A percentile compares a stretch with the other conserved stretches of the same genome.
Evolutionary conservation across 2,329 filamentous ascomycete species (phyloP).

Genomic region (Lasiodiplodia sp.): DNA sequence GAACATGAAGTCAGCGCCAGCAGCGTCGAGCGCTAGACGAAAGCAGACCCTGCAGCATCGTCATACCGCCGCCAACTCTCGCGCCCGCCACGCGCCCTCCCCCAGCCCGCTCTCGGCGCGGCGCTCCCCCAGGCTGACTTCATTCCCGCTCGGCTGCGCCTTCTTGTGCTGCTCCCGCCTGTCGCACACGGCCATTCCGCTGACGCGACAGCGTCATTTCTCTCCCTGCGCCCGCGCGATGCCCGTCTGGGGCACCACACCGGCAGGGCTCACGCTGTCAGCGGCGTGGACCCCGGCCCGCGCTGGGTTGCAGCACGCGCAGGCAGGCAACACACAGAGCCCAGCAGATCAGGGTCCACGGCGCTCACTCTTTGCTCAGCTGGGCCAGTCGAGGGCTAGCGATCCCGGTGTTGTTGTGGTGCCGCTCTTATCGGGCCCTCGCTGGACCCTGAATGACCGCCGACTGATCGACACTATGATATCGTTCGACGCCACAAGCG

Average conservation of each 20-base stretch:
- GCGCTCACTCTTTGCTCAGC: background rate
- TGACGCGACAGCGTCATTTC: constrained; percentile 9
- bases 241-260: background rate
- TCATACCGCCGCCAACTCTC: background rate
- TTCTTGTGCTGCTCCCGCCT: background rate
- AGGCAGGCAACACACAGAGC: background rate
- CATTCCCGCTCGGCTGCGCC: constrained; percentile 5
- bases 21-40: background rate
- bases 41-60: constrained; percentile 7
- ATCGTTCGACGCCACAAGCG: constrained; percentile 25
- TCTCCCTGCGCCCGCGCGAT: background rate
- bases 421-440: constrained; percentile 1
- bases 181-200: constrained; percentile 24
- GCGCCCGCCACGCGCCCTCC: background rate
- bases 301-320: background rate
- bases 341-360: constrained; percentile 22
- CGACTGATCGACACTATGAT: constrained; percentile 21
- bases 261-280: background rate
- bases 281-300: background rate
- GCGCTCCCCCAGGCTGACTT: constrained; percentile 4
- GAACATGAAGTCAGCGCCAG: constrained; percentile 15
- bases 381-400: background rate
- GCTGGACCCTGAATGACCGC: constrained; percentile 13
- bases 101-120: background rate
- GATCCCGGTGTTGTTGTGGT: background rate